Percentiles rank a stretch among this genome's conserved stretches.
These are phyloP conservation scores for Globisporangium perplexum DNA, from an alignment of 352 stramenopile genomes.

Conservation along the genomic window DNA sequence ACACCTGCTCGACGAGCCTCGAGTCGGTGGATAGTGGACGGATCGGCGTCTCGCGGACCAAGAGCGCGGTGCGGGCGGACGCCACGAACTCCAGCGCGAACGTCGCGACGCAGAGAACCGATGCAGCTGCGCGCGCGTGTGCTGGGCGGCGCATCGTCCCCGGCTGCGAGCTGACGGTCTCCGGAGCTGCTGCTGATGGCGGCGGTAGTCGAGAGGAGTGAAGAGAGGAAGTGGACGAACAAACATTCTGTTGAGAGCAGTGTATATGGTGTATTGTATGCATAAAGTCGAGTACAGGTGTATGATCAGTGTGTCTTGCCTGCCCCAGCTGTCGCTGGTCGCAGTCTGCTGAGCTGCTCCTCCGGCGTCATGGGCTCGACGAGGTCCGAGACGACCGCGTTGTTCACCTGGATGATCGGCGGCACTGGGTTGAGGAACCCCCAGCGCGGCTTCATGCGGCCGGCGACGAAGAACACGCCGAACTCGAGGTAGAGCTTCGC, in stretches of 20 bases:
- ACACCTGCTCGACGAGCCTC: not conserved
- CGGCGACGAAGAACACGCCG: constrained; percentile 6
- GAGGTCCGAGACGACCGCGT: constrained; percentile 8
- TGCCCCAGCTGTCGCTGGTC: not conserved
- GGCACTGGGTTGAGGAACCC: constrained; percentile 6
- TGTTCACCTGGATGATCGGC: constrained; percentile 5
- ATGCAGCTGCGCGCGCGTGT: not conserved
- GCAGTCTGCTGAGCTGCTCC: constrained; percentile 7
- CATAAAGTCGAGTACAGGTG: not conserved
- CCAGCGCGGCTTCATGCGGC: constrained; percentile 7
- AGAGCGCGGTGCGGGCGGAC: not conserved
- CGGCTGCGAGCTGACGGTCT: not conserved
- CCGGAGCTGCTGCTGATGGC: not conserved
- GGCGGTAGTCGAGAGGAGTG: not conserved
- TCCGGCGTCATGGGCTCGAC: not conserved
- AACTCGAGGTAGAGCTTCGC: constrained; percentile 8
- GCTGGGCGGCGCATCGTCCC: not conserved
- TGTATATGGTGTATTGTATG: not conserved
- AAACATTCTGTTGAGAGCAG: not conserved
- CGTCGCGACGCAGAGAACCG: not conserved
- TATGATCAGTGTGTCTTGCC: not conserved
- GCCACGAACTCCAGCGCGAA: not conserved
- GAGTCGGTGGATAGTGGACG: not conserved
- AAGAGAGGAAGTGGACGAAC: not conserved
- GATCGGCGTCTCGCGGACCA: not conserved